Evolutionary conservation across 169 alveolate species (phyloP).

Genomic region (Perkinsus olseni): DNA sequence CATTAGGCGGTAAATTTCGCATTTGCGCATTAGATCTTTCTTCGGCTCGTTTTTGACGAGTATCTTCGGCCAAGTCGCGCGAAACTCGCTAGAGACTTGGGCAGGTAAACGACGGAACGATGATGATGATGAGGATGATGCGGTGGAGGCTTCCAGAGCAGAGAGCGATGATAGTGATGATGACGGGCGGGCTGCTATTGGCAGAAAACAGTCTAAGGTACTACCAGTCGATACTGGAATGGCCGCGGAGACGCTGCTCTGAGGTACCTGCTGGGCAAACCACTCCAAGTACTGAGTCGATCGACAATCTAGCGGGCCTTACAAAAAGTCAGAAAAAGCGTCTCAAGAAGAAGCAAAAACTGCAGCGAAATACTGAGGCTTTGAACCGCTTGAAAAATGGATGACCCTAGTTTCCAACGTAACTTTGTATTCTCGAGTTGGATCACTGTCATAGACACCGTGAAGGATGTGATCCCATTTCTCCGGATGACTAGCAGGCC

Average conservation of each 20-base stretch:
- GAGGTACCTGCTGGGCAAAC: neutral
- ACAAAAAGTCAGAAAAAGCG: neutral
- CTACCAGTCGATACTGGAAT: neutral
- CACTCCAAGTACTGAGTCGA: neutral
- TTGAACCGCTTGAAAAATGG: neutral
- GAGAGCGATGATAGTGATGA: neutral
- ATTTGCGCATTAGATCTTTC: too few relatives aligned
- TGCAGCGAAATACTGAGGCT: neutral
- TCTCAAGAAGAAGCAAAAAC: neutral
- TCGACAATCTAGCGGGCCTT: neutral
- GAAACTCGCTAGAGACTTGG: neutral
- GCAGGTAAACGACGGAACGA: neutral
- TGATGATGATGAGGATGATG: neutral
- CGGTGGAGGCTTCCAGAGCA: neutral
- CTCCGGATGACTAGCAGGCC: neutral
- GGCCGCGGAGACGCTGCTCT: neutral
- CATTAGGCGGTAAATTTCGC: too few relatives aligned
- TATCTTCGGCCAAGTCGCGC: too few relatives aligned
- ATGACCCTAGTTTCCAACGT: neutral
- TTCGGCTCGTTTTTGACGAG: too few relatives aligned
- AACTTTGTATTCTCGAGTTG: neutral
- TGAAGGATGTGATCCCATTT: neutral
- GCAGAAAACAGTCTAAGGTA: neutral
- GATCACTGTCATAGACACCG: neutral
- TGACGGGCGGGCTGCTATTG: neutral